A percentile compares a stretch with the other conserved stretches of the same genome.
phyloP scores from a whole-genome alignment of 2,329 filamentous ascomycete genomes.

The Pyricularia pennisetigena region DNA sequence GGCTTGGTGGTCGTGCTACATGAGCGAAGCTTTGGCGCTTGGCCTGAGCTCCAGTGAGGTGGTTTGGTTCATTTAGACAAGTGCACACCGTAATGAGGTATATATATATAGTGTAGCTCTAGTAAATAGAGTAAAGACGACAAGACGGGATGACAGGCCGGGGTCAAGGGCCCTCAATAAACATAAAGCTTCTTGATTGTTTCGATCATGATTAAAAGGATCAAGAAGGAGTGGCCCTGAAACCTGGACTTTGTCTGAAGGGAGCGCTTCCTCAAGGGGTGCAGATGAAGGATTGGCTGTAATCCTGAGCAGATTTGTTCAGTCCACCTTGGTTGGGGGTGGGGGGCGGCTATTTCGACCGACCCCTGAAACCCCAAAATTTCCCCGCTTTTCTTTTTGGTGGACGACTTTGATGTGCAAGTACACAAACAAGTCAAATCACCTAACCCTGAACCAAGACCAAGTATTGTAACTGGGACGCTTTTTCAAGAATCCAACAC shows the following conservation, averaged over 20 bases:
- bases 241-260: not conserved
- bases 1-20: no score
- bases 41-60: no score
- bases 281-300: not conserved
- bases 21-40: no score
- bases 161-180: not conserved
- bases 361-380: not conserved
- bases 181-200: not conserved
- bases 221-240: not conserved
- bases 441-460: no score
- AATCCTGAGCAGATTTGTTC: not conserved
- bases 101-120: no score
- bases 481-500: slow-evolving; percentile 13
- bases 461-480: no score
- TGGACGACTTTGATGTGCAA: no score
- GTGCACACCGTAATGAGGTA: not conserved
- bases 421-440: no score
- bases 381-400: not conserved
- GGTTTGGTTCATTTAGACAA: no score
- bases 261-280: not conserved
- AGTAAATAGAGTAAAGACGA: no score
- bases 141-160: not conserved
- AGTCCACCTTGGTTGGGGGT: no score
- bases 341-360: not conserved
- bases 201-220: not conserved